Evolutionary conservation across 306 rosid genomes (phyloP).

Genomic region (Begonia peltatifolia): DNA sequence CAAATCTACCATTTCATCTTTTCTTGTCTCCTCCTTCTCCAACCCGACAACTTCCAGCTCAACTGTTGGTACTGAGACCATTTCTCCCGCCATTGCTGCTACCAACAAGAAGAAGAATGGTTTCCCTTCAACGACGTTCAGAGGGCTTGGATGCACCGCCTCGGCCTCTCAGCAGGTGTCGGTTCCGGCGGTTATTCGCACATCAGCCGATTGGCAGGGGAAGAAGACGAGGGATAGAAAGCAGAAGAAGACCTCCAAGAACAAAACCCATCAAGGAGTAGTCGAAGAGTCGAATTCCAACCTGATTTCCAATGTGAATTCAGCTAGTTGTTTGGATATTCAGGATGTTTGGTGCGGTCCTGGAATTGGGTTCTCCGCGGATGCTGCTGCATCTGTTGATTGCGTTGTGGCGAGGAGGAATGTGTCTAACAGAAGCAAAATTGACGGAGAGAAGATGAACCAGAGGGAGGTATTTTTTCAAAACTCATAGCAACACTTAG

Average conservation of each 20-base stretch:
- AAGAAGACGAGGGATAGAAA: constrained; percentile 52
- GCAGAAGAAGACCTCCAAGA: constrained; percentile 20
- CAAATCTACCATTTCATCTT: constrained; percentile 75
- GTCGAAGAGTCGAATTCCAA: constrained; percentile 24
- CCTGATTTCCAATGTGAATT: constrained; percentile 5
- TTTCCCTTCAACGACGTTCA: constrained; percentile 42
- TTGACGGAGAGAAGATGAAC: constrained; percentile 43
- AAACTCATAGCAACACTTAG: too few relatives aligned
- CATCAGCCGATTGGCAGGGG: constrained; percentile 72
- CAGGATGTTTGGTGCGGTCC: constrained; percentile 99
- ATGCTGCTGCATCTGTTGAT: constrained; percentile 59
- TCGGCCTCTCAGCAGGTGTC: constrained; percentile 73
- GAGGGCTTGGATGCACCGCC: constrained; percentile 79
- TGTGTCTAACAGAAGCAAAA: constrained; percentile 55
- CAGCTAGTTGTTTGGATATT: constrained; percentile 42
- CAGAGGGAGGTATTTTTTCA: constrained; percentile 45
- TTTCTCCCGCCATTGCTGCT: background rate
- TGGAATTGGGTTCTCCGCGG: constrained; percentile 70
- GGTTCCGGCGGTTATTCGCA: constrained; percentile 65
- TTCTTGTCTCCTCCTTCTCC: constrained; percentile 39
- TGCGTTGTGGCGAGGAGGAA: constrained; percentile 65
- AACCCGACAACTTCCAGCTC: background rate
- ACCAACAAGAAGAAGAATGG: constrained; percentile 44
- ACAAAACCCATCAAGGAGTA: constrained; percentile 22
- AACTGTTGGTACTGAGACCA: too few relatives aligned